Percentiles rank a stretch among this genome's conserved stretches.
Evolutionary conservation across 208 protist genomes (phyloP).

Genomic region (Acanthamoeba royreba): DNA sequence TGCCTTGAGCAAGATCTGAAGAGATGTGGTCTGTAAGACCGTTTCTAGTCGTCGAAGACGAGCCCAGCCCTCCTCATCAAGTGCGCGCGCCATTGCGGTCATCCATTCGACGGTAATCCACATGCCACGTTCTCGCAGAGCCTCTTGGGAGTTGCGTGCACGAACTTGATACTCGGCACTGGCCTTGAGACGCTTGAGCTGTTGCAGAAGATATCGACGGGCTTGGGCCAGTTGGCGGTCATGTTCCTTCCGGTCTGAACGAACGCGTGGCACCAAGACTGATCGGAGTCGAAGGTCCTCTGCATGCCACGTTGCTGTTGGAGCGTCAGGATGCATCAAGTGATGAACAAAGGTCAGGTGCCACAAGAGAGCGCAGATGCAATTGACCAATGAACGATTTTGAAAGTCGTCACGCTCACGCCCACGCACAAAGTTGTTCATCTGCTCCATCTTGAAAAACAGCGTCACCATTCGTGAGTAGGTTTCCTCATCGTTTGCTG

Average conservation of each 20-base stretch:
- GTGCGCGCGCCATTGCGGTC: background rate
- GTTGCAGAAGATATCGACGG: background rate
- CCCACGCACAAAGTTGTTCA: too few species aligned
- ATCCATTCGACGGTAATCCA: background rate
- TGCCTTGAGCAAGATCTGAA: background rate
- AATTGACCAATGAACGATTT: too few species aligned
- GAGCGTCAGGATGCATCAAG: too few species aligned
- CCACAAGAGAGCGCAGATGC: too few species aligned
- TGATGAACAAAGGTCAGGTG: too few species aligned
- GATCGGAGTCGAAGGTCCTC: background rate
- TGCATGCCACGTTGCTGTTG: background rate
- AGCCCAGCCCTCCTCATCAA: background rate
- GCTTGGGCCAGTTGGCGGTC: background rate
- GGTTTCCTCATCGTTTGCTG: background rate
- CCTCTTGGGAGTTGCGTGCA: background rate
- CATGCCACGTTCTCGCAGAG: background rate
- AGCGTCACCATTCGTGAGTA: background rate
- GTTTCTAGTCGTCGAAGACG: background rate
- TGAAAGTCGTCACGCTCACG: too few species aligned
- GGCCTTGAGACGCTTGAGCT: background rate
- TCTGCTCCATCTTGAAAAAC: background rate
- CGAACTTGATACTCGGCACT: background rate
- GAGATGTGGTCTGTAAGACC: background rate
- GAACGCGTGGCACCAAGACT: background rate
- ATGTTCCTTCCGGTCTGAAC: background rate